Evolutionary conservation across 208 protist genomes (phyloP), one percentile per base, ranked within the genome.

Genomic region (Trypanosoma melophagium): DNA sequence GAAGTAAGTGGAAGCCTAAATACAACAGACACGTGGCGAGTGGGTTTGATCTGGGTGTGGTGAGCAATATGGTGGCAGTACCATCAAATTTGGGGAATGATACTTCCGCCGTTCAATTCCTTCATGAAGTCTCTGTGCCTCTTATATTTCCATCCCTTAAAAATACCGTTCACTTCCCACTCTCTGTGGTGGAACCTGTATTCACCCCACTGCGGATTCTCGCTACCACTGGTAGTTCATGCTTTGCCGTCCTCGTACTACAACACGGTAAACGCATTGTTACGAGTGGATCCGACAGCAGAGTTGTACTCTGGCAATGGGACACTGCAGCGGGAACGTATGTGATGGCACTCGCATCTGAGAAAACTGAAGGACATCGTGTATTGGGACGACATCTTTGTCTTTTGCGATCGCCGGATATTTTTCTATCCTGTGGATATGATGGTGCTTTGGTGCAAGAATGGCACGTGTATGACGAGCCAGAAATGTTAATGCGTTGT

Each of bases 381-480:
- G 80, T 80, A 9, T 53, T 92, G 38, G 77, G 79, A 5, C 77
- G 82, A 0, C 77, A 87, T 28, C 5, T 92, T 25, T 84, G 71
- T 49, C 69, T 84, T 50, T 59, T 95, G 60, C 86, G 81, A 38
- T 25, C 70, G 7, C 86, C 86, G 5, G 86, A 90, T 69, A 75
- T 90, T 13, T 92, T 95, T 58, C 19, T 92, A 21, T 81, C 84
- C 7, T 83, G 75, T 66, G 82, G 79, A 24, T 89, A 83, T 59
- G 79, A 95, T 42, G 81, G 90, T 50, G 84, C 82, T 17, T 22
- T 95, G 13, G 72, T 95, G 65, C 81, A 73, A 67, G 89, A 95
- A 78, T 95, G 89, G 86, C 89, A 95, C 73, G 62, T 95, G 51
- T 92, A 92, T 74, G 84, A 90, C 47, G 77, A 85, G 61, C 81